These are phyloP conservation scores for Kuraishia floccosa DNA, from an alignment of 805 yeast species.

Conservation along the genomic window DNA sequence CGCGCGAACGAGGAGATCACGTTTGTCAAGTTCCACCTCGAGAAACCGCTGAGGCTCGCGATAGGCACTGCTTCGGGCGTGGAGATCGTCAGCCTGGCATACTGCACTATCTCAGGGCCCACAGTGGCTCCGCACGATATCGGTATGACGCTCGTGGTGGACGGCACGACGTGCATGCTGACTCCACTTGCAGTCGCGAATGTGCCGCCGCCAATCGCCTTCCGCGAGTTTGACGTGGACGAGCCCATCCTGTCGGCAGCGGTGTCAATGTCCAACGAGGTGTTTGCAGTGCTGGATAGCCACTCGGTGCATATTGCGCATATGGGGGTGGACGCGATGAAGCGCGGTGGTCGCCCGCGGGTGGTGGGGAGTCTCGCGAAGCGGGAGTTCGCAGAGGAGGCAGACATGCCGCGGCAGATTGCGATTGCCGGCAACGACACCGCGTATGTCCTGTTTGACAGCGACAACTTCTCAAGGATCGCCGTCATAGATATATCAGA, in stretches of 20 bases:
- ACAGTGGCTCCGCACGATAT: conserved; percentile 53
- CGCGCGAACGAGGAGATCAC: conserved; percentile 17
- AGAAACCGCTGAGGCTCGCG: conserved; percentile 68
- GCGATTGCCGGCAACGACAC: conserved; percentile 39
- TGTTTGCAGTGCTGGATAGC: conserved; percentile 46
- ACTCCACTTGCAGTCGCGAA: conserved; percentile 81
- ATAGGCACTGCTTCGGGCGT: conserved; percentile 42
- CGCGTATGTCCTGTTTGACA: conserved; percentile 47
- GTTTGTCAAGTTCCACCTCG: conserved; percentile 77
- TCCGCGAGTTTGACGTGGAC: conserved; percentile 47
- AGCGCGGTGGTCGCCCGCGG: conserved; percentile 34
- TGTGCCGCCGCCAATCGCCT: conserved; percentile 91
- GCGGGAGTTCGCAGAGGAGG: conserved; percentile 22
- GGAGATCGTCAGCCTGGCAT: conserved; percentile 58
- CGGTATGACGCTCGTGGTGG: conserved; percentile 75
- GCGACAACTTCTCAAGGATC: conserved; percentile 35
- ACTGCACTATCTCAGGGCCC: conserved; percentile 57
- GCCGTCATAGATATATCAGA: conserved; percentile 37
- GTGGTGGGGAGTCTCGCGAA: conserved; percentile 19
- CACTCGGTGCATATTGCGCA: conserved; percentile 33
- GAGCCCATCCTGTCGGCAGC: conserved; percentile 55
- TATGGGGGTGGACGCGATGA: conserved; percentile 27
- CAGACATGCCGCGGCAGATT: conserved; percentile 51
- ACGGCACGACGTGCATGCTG: conserved; percentile 57
- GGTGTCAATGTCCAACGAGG: conserved; percentile 44